Evolutionary conservation across 2,329 filamentous ascomycete genomes (phyloP).

Genomic region (Fusarium albosuccineum): DNA sequence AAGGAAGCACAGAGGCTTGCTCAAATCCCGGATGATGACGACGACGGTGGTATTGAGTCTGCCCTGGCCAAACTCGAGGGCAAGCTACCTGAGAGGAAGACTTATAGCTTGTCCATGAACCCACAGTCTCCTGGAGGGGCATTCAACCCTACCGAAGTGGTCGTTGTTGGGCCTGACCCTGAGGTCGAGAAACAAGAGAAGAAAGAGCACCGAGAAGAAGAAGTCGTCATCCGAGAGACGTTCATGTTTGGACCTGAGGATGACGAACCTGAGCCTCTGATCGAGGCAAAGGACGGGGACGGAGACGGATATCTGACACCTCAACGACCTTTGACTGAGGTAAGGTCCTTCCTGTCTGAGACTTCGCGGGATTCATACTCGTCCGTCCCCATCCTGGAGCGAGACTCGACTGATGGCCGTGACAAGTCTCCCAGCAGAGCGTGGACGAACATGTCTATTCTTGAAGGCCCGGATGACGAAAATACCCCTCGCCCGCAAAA

Average conservation of each 20-base stretch:
- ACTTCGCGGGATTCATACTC: slow-evolving; percentile 81
- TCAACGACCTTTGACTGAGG: slow-evolving; percentile 50
- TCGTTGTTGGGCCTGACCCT: slow-evolving; percentile 42
- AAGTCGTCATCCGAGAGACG: slow-evolving; percentile 59
- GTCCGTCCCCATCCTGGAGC: slow-evolving; percentile 81
- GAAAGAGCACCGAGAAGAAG: slow-evolving; percentile 59
- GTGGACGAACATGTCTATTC: slow-evolving; percentile 69
- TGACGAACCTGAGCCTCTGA: slow-evolving; percentile 39
- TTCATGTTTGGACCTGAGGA: slow-evolving; percentile 46
- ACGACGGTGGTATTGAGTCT: slow-evolving; percentile 88
- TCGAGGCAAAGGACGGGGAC: neutral
- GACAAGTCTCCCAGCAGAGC: slow-evolving; percentile 57
- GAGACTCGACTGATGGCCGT: slow-evolving; percentile 67
- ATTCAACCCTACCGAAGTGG: slow-evolving; percentile 35
- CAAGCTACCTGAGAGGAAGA: slow-evolving; percentile 73
- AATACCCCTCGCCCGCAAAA: slow-evolving; percentile 42
- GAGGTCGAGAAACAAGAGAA: slow-evolving; percentile 56
- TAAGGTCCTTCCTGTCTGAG: slow-evolving; percentile 66
- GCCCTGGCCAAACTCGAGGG: slow-evolving; percentile 93
- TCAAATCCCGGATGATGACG: slow-evolving; percentile 88
- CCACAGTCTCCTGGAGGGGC: slow-evolving; percentile 38
- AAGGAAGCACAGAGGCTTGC: slow-evolving; percentile 88
- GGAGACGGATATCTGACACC: slow-evolving; percentile 38
- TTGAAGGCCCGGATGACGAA: slow-evolving; percentile 62
- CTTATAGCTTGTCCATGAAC: slow-evolving; percentile 54